These are phyloP conservation scores for Citrullus mucosospermus DNA, from an alignment of 306 rosid species.

Conservation along the genomic window DNA sequence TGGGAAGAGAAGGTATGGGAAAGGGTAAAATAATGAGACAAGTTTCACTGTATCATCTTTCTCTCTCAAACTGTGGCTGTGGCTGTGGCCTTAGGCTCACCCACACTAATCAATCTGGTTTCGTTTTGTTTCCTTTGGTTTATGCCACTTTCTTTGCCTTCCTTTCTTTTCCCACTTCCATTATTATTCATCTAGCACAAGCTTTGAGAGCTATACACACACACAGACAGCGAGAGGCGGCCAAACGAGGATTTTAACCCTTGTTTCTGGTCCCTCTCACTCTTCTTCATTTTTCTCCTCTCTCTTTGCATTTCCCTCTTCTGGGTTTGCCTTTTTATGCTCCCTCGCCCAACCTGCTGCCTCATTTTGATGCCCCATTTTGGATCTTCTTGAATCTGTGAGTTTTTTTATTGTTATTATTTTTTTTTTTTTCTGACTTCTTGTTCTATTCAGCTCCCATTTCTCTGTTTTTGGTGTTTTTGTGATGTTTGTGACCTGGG, in stretches of 20 bases:
- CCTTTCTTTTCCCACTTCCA: not conserved
- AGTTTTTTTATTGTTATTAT: not conserved
- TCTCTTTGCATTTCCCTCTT: not conserved
- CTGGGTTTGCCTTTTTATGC: not conserved
- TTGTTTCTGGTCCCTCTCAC: not conserved
- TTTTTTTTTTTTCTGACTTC: not conserved
- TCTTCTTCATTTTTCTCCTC: not conserved
- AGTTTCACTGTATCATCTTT: not conserved
- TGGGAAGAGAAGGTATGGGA: not conserved
- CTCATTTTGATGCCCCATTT: not conserved
- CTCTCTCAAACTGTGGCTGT: not conserved
- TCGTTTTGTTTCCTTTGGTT: not conserved
- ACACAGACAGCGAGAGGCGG: not conserved
- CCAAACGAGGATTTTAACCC: not conserved
- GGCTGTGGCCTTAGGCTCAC: not conserved
- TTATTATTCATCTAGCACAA: not conserved
- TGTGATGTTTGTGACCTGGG: not conserved
- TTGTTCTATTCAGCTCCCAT: not conserved
- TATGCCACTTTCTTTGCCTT: not conserved
- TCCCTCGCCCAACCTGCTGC: not conserved
- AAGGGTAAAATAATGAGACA: not conserved
- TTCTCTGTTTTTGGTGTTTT: not conserved
- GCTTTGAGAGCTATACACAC: not conserved
- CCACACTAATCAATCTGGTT: not conserved
- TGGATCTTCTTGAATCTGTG: conserved; percentile 4